phyloP scores from a whole-genome alignment of 805 yeast species.

The Saturnispora saitoi region DNA sequence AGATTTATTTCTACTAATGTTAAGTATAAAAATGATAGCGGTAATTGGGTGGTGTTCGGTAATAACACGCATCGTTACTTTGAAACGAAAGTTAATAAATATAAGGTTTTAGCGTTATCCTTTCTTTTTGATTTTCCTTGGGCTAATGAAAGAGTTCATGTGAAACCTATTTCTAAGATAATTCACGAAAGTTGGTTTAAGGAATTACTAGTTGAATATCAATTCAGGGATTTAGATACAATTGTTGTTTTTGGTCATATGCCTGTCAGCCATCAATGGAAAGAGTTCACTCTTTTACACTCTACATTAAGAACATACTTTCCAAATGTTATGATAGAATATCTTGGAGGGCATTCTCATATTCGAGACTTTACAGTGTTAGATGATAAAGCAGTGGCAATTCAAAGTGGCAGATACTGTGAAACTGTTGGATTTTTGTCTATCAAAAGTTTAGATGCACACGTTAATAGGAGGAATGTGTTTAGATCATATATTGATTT shows the following conservation, averaged over 20 bases:
- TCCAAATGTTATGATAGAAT: constrained; percentile 64
- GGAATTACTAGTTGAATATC: constrained; percentile 30
- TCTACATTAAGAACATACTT: constrained; percentile 43
- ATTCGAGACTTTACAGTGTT: constrained; percentile 70
- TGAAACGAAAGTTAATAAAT: constrained; percentile 44
- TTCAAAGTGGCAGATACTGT: constrained; percentile 90
- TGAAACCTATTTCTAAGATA: constrained; percentile 50
- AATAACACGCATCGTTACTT: constrained; percentile 53
- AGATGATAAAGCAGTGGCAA: constrained; percentile 60
- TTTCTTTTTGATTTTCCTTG: constrained; percentile 70
- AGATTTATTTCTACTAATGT: constrained; percentile 68
- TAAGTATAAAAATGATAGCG: constrained; percentile 39
- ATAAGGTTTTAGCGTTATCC: constrained; percentile 59
- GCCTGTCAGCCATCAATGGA: constrained; percentile 54
- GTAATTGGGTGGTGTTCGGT: constrained; percentile 57
- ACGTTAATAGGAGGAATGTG: constrained; percentile 19
- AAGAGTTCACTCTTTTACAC: constrained; percentile 43
- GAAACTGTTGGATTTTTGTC: constrained; percentile 91
- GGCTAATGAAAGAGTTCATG: constrained; percentile 51
- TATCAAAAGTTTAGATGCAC: constrained; percentile 22
- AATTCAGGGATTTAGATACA: constrained; percentile 44
- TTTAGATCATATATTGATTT: constrained; percentile 76
- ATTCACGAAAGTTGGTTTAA: constrained; percentile 59
- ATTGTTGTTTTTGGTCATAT: constrained; percentile 72
- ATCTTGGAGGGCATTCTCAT: constrained; percentile 93